These are phyloP conservation scores for Tubosaeta brunneosetosa DNA, from an alignment of 768 basidiomycete species.

Conservation along the genomic window DNA sequence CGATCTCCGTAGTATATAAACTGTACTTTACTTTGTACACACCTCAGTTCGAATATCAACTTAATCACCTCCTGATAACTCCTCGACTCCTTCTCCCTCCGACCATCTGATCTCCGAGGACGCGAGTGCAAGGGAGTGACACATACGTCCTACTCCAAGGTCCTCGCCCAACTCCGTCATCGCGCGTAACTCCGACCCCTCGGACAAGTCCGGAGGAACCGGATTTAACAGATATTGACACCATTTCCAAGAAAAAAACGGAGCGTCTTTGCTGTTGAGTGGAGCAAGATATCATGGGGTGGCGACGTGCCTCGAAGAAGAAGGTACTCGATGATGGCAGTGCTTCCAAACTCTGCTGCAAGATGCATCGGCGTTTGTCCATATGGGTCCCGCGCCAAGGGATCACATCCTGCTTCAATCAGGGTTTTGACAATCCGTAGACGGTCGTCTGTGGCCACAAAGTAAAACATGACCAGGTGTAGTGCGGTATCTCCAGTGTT, in stretches of 20 bases:
- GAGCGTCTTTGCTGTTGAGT: neutral
- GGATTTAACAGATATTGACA: no score
- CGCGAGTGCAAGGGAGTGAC: no score
- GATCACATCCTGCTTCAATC: conserved; percentile 7
- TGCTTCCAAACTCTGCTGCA: neutral
- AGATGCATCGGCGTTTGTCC: neutral
- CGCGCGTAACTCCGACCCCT: no score
- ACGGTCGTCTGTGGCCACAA: neutral
- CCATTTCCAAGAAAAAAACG: neutral
- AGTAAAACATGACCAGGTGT: neutral
- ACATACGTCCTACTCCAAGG: no score
- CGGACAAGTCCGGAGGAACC: no score
- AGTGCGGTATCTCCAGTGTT: neutral
- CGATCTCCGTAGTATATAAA: no score
- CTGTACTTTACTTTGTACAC: no score
- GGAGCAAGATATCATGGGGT: neutral
- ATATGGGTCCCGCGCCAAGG: neutral
- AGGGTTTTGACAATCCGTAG: neutral
- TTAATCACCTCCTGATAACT: no score
- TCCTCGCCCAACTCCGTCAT: no score
- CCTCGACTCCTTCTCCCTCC: no score
- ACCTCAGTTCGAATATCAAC: no score
- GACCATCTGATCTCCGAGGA: no score
- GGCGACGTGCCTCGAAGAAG: neutral
- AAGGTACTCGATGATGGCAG: neutral